Base-by-base conservation (phyloP, 768 basidiomycete species). In the Lactifluus subvellereus region DNA sequence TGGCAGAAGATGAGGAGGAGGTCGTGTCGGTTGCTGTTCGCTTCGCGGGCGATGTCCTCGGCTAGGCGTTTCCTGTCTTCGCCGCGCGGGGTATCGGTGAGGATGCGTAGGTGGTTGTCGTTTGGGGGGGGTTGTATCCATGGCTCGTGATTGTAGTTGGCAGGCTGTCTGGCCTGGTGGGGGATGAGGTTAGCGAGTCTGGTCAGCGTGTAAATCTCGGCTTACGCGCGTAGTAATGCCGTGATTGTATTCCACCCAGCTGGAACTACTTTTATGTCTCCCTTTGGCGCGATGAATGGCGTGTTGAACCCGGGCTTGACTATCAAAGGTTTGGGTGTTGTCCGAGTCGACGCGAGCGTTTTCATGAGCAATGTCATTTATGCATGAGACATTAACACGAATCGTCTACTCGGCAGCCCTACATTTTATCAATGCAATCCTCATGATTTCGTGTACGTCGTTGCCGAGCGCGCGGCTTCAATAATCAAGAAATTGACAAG, bases 341-440 rank as follows among this genome's bases (percentile, higher is more conserved):
- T 64, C n/a, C n/a, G n/a, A n/a, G n/a, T n/a, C 13, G 63, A 64
- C 22, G 51, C 57, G 33, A 64, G 63, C 32, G 42, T 60, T 30
- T 35, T 64, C 35, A 52, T 59, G 42, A 47, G 62, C 51, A 35
- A 51, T 40, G 3, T 16, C 16, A 32, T 16, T 14, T 51, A 14
- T 16, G 27, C 48, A 18, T 33, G 6, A 27, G 11, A 35, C 10
- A n/a, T 7, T 18, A 30, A 16, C 37, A 6, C 18, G 9, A 20
- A 20, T n/a, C 14, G 30, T 35, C 37, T 11, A 27, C 27, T 27
- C 27, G 27, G 27, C 27, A 50, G 58, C 58, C 58, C 22, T 51
- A 40, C 9, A 40, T 59, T 13, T 48, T 35, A 14, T 59, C 50
- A 49, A 60, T 60, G 51, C 60, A 37, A 61, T 35, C 60, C 53